phyloP scores from a whole-genome alignment of 2,329 filamentous ascomycete genomes.

The Karstenula rhodostoma region DNA sequence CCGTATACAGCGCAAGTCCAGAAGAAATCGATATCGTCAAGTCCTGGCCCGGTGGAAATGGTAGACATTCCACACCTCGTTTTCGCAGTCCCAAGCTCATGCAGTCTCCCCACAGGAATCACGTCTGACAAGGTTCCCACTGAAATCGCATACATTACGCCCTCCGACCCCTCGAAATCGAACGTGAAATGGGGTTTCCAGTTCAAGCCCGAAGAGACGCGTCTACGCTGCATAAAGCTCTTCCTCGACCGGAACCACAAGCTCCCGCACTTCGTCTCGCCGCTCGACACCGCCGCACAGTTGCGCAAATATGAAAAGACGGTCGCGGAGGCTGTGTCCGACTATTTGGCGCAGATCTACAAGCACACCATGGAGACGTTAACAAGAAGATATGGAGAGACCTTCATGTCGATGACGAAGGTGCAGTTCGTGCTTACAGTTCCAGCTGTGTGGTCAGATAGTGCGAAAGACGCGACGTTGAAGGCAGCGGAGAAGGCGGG shows the following conservation, averaged over 20 bases:
- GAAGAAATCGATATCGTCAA: slow-evolving; percentile 87
- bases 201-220: slow-evolving; percentile 78
- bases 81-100: slow-evolving; percentile 20
- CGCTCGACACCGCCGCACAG: slow-evolving; percentile 78
- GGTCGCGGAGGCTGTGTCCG: slow-evolving; percentile 79
- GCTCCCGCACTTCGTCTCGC: slow-evolving; percentile 80
- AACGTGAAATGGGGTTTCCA: slow-evolving; percentile 80
- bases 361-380: slow-evolving; percentile 81
- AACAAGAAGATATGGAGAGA: slow-evolving; percentile 76
- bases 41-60: slow-evolving; percentile 81
- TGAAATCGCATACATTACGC: slow-evolving; percentile 68
- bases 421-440: slow-evolving; percentile 79
- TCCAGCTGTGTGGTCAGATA: slow-evolving; percentile 84
- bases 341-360: slow-evolving; percentile 80
- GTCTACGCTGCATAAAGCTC: slow-evolving; percentile 83
- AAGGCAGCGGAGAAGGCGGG: slow-evolving; percentile 80
- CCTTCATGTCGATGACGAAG: slow-evolving; percentile 78
- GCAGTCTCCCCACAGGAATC: slow-evolving; percentile 55
- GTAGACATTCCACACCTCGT: slow-evolving; percentile 40
- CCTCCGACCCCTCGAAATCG: slow-evolving; percentile 27
- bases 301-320: slow-evolving; percentile 78
- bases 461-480: slow-evolving; percentile 83
- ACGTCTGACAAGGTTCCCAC: slow-evolving; percentile 89
- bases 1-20: slow-evolving; percentile 76
- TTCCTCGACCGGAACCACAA: slow-evolving; percentile 84